Conservation (phyloP, 495 filamentous ascomycete species). For the Darksidea phi region DNA sequence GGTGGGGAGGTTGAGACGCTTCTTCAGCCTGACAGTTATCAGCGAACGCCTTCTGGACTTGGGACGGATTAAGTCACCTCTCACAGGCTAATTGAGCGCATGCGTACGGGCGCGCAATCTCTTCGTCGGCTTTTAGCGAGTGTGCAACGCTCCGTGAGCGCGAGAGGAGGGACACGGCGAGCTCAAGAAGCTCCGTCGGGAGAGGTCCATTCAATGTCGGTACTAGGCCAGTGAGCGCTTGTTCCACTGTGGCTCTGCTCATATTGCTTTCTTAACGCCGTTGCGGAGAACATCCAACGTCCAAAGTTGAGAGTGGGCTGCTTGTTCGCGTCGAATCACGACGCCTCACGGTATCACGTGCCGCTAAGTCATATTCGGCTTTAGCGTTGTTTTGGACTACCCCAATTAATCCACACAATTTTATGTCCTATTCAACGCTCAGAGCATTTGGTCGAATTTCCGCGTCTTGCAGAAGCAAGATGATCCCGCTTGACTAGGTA, state of each 20-base stretch:
- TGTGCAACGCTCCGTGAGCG: slow-evolving; percentile 80
- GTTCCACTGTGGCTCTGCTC: slow-evolving; percentile 68
- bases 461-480: too few species aligned
- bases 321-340: too few species aligned
- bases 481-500: too few species aligned
- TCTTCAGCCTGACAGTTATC: slow-evolving; percentile 62
- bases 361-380: too few species aligned
- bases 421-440: too few species aligned
- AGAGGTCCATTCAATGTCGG: slow-evolving; percentile 72
- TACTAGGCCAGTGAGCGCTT: slow-evolving; percentile 70
- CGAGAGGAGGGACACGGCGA: slow-evolving; percentile 77
- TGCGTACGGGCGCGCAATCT: slow-evolving; percentile 80
- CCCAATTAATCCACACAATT: too few species aligned
- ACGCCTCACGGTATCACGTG: too few species aligned
- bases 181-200: slow-evolving; percentile 70
- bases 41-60: slow-evolving; percentile 3
- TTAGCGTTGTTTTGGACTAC: too few species aligned
- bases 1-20: slow-evolving; percentile 76
- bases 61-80: slow-evolving; percentile 49
- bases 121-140: slow-evolving; percentile 81
- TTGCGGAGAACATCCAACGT: too few species aligned
- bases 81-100: slow-evolving; percentile 93
- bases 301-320: too few species aligned
- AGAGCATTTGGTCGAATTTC: too few species aligned
- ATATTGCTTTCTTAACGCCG: slow-evolving; percentile 44